Evolutionary conservation across 2,329 filamentous ascomycete genomes (phyloP).

Genomic region (Penicillium oxalicum): DNA sequence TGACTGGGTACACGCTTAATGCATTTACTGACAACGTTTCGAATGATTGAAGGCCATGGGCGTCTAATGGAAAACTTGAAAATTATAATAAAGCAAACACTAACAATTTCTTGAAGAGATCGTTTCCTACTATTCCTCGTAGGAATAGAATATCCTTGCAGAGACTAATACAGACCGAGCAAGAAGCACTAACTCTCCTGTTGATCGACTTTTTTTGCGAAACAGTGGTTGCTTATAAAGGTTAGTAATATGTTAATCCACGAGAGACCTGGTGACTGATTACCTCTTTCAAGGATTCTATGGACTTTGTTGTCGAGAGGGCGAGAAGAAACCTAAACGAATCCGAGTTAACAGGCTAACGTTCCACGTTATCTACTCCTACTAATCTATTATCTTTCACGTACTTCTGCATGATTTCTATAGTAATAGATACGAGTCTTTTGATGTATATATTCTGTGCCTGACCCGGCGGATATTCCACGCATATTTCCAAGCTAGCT

Average conservation of each 20-base stretch:
- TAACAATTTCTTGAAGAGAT: not conserved
- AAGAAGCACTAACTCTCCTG: constrained; percentile 6
- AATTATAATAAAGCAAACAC: not conserved
- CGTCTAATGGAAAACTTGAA: not conserved
- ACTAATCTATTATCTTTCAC: constrained; percentile 28
- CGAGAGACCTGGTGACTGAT: not conserved
- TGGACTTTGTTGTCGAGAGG: constrained; percentile 16
- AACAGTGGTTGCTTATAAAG: constrained; percentile 7
- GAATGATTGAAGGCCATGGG: not conserved
- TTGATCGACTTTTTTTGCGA: not conserved
- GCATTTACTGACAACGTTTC: no score
- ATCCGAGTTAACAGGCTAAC: constrained; percentile 23
- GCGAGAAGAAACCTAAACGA: constrained; percentile 29
- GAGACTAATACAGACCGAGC: constrained; percentile 7
- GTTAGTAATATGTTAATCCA: not conserved
- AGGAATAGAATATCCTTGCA: constrained; percentile 9
- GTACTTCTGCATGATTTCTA: constrained; percentile 34
- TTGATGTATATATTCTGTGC: constrained; percentile 14
- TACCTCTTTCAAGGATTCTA: not conserved
- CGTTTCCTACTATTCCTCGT: constrained; percentile 2
- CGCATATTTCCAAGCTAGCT: constrained; percentile 16
- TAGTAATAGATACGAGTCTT: constrained; percentile 24
- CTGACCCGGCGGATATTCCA: constrained; percentile 7
- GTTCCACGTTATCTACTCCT: constrained; percentile 28
- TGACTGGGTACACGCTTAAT: no score